Conservation (phyloP, 768 basidiomycete genomes). For the Cantharellus cinnabarinus region DNA sequence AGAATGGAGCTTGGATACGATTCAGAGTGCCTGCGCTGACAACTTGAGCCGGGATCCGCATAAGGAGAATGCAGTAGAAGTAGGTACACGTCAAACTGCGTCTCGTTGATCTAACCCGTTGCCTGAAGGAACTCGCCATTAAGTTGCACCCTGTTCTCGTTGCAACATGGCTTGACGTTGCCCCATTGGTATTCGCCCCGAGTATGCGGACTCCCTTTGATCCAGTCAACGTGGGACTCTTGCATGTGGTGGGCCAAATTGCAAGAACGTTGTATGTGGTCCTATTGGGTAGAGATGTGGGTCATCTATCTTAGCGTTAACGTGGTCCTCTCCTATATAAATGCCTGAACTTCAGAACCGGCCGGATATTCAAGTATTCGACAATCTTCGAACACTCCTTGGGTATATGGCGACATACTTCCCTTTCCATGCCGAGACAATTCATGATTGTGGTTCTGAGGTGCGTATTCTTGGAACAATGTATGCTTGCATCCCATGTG, state of each 20-base stretch:
- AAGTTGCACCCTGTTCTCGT: constrained; percentile 62
- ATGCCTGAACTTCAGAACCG: background rate
- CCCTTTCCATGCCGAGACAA: constrained; percentile 37
- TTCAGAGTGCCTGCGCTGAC: too few species aligned
- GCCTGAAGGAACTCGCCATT: constrained; percentile 29
- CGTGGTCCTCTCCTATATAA: background rate
- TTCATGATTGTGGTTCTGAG: constrained; percentile 33
- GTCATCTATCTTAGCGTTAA: background rate
- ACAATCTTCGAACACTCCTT: constrained; percentile 38
- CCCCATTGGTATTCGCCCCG: constrained; percentile 62
- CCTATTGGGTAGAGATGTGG: constrained; percentile 12
- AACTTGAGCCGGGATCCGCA: too few species aligned
- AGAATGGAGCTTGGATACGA: too few species aligned
- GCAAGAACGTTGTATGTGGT: constrained; percentile 37
- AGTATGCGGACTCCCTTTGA: constrained; percentile 25
- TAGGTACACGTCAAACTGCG: too few species aligned
- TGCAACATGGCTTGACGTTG: constrained; percentile 72
- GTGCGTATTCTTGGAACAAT: constrained; percentile 15
- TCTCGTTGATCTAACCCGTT: too few species aligned
- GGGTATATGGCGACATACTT: constrained; percentile 68
- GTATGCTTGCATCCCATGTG: background rate
- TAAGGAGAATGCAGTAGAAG: too few species aligned
- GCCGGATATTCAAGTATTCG: constrained; percentile 13
- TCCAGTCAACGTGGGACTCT: constrained; percentile 32
- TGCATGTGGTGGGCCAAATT: constrained; percentile 38